These are phyloP conservation scores for Juncus inflexus DNA, from an alignment of 176 grass and related monocot genomes.

Conservation along the genomic window DNA sequence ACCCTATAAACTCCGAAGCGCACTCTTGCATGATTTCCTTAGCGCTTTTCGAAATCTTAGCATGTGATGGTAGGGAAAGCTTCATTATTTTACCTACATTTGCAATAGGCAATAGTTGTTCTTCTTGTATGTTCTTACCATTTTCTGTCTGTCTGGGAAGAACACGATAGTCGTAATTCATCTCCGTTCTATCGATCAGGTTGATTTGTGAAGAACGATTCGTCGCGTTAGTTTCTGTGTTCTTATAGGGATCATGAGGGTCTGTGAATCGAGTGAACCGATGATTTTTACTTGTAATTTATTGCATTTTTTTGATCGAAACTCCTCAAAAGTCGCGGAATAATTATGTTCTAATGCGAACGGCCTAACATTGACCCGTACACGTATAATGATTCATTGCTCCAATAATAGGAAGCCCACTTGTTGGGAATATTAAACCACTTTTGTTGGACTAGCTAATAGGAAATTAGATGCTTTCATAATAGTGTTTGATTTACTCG, in stretches of 20 bases:
- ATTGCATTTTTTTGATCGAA: slow-evolving; percentile 3
- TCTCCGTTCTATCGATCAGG: neutral
- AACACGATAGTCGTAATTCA: neutral
- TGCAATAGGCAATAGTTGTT: slow-evolving; percentile 57
- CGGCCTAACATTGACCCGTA: neutral
- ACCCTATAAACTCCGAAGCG: slow-evolving; percentile 67
- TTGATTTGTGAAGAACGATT: neutral
- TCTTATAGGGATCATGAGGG: slow-evolving; percentile 15
- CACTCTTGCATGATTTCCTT: slow-evolving; percentile 84
- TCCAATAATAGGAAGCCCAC: slow-evolving; percentile 12
- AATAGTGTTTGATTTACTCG: slow-evolving; percentile 2
- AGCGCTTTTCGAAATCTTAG: slow-evolving; percentile 64
- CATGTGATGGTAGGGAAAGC: slow-evolving; percentile 45
- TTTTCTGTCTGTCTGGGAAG: slow-evolving; percentile 8
- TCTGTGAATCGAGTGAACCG: neutral
- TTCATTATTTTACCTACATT: slow-evolving; percentile 77
- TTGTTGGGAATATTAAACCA: slow-evolving; percentile 9
- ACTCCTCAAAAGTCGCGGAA: slow-evolving; percentile 18
- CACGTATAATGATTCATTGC: slow-evolving; percentile 20
- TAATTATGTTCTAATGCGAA: slow-evolving; percentile 1
- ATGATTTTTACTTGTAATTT: slow-evolving; percentile 9
- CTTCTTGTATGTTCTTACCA: slow-evolving; percentile 7
- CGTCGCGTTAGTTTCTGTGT: neutral
- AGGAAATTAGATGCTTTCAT: slow-evolving; percentile 5
- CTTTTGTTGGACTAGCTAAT: slow-evolving; percentile 24